A percentile compares a stretch with the other conserved stretches of the same genome.
Conservation (phyloP, 345 rosid species). For the Hibiscus trionum region DNA sequence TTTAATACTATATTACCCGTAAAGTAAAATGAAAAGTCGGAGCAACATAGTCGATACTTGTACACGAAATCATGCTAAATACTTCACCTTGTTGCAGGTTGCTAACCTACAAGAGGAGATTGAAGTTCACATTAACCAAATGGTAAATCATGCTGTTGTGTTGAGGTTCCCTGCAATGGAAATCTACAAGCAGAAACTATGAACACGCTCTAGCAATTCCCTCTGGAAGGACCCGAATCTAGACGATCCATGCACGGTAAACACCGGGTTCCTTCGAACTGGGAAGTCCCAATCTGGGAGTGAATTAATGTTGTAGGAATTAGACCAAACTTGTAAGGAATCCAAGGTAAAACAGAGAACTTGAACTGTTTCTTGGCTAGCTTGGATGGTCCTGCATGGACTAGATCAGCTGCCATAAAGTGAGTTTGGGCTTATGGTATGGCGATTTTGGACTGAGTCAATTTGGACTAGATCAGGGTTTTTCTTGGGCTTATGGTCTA, state of each 20-base stretch:
- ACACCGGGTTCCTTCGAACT: neutral
- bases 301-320: neutral
- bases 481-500: neutral
- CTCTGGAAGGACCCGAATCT: conserved; percentile 31
- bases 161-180: conserved; percentile 22
- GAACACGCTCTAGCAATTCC: conserved; percentile 22
- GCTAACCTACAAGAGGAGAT: conserved; percentile 54
- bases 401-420: neutral
- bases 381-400: neutral
- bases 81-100: conserved; percentile 36
- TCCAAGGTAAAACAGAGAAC: neutral
- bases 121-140: conserved; percentile 39
- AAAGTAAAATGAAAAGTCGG: neutral
- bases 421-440: neutral
- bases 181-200: conserved; percentile 18
- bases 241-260: conserved; percentile 26
- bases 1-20: too few relatives aligned
- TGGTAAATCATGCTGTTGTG: conserved; percentile 22
- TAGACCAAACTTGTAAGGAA: neutral
- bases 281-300: neutral
- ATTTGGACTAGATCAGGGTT: neutral
- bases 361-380: neutral
- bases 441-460: too few relatives aligned
- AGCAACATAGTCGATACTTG: neutral
- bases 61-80: neutral